Percentiles rank a stretch among this genome's conserved stretches.
Conservation (phyloP, 2,329 filamentous ascomycete species). For the Alternaria triticina region DNA sequence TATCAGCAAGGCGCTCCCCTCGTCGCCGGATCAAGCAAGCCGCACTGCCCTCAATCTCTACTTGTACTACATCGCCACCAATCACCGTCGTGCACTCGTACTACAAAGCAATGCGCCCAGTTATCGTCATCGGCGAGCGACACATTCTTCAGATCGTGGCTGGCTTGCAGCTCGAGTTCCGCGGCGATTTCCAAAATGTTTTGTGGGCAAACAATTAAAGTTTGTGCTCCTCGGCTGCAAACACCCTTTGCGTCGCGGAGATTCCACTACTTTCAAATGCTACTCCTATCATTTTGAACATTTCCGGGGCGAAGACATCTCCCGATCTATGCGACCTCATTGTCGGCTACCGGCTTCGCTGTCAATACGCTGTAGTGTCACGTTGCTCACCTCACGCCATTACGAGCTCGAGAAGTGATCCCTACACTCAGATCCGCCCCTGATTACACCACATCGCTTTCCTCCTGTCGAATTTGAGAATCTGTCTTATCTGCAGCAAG, state of each 20-base stretch:
- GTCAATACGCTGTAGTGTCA: conserved; percentile 27
- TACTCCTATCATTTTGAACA: neutral
- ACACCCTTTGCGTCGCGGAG: neutral
- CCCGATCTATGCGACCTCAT: neutral
- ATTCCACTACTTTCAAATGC: neutral
- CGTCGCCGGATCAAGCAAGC: conserved; percentile 10
- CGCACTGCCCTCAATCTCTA: conserved; percentile 9
- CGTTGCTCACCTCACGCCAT: conserved; percentile 23
- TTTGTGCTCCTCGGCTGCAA: neutral
- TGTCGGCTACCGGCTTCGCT: conserved; percentile 15
- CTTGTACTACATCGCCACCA: conserved; percentile 13
- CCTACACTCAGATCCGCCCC: conserved; percentile 27
- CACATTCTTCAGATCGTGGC: conserved; percentile 5
- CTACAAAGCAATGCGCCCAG: conserved; percentile 6
- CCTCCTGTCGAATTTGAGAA: conserved; percentile 24
- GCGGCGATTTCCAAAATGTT: neutral
- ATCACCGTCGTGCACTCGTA: conserved; percentile 11
- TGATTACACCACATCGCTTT: conserved; percentile 24
- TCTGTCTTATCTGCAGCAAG: conserved; percentile 20
- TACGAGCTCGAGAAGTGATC: conserved; percentile 25
- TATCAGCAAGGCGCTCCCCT: conserved; percentile 6
- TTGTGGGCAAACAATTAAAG: neutral
- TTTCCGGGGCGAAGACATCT: neutral
- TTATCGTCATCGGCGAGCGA: conserved; percentile 11
- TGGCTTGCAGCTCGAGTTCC: neutral